Conservation (phyloP, 345 rosid genomes). For the Syzygium grande region DNA sequence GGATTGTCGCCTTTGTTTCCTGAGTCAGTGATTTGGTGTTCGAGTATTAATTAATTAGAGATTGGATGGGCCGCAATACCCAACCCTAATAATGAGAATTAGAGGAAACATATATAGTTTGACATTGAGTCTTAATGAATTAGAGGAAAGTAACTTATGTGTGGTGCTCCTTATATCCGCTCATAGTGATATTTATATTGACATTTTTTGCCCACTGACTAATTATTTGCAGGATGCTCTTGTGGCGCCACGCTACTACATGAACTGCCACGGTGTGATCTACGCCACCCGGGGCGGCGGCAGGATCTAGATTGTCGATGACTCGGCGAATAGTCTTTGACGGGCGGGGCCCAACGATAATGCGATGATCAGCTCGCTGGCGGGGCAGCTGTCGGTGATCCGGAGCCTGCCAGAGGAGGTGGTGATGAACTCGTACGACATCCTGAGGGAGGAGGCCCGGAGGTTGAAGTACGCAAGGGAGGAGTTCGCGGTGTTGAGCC, state of each 20-base stretch:
- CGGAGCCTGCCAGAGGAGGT: conserved; percentile 23
- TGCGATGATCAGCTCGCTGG: conserved; percentile 13
- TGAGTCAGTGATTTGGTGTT: neutral
- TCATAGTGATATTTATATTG: neutral
- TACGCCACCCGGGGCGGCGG: conserved; percentile 17
- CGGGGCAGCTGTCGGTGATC: conserved; percentile 18
- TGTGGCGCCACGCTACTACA: conserved; percentile 23
- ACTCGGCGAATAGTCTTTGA: conserved; percentile 18
- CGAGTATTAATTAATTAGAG: neutral
- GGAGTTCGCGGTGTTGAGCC: conserved; percentile 4
- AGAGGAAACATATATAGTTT: neutral
- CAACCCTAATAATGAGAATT: neutral
- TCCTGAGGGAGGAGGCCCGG: conserved; percentile 27
- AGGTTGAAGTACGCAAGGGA: conserved; percentile 23
- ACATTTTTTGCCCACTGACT: neutral
- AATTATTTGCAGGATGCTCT: conserved; percentile 23
- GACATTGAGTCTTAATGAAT: neutral
- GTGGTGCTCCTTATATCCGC: neutral
- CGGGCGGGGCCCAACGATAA: conserved; percentile 18
- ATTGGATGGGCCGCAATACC: neutral
- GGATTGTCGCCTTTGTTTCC: neutral
- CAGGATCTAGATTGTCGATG: conserved; percentile 19
- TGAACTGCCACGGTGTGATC: conserved; percentile 29
- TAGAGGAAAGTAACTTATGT: neutral
- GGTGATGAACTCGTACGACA: conserved; percentile 15